Percentiles rank a stretch among this genome's conserved stretches.
phyloP scores from a whole-genome alignment of 2,329 filamentous ascomycete genomes.

The Xylaria sp. region DNA sequence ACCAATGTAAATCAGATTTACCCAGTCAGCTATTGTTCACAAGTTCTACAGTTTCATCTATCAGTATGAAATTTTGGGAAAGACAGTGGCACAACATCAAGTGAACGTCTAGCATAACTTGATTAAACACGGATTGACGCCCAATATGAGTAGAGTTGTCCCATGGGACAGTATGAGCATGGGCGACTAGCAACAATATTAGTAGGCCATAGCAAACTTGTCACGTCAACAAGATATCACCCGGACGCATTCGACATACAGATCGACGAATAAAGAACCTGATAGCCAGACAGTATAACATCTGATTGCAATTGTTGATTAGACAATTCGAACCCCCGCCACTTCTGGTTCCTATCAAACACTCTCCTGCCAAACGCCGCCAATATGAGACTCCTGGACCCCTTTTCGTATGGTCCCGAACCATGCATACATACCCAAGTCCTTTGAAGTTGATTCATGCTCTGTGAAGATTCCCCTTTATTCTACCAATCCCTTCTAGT shows the following conservation, averaged over 20 bases:
- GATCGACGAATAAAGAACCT: background rate
- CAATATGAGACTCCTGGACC: background rate
- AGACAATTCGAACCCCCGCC: background rate
- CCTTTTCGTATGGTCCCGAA: background rate
- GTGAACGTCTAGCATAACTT: too few relatives aligned
- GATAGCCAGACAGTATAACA: background rate
- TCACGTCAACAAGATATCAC: background rate
- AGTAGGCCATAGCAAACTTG: background rate
- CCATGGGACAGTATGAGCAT: too few relatives aligned
- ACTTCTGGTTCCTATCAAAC: background rate
- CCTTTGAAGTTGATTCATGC: conserved; percentile 45
- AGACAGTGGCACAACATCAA: too few relatives aligned
- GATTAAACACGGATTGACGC: too few relatives aligned
- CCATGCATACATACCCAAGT: background rate
- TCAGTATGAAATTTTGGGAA: background rate
- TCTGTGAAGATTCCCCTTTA: conserved; percentile 22
- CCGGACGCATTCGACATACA: background rate
- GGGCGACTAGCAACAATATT: background rate
- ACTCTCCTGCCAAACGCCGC: conserved; percentile 2
- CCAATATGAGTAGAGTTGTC: too few relatives aligned
- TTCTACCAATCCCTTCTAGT: conserved; percentile 22
- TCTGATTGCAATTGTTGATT: background rate
- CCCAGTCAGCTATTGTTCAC: background rate
- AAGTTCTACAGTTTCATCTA: background rate
- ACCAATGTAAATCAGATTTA: background rate